phyloP scores from a whole-genome alignment of 306 rosid genomes.

The Sophora flavescens region DNA sequence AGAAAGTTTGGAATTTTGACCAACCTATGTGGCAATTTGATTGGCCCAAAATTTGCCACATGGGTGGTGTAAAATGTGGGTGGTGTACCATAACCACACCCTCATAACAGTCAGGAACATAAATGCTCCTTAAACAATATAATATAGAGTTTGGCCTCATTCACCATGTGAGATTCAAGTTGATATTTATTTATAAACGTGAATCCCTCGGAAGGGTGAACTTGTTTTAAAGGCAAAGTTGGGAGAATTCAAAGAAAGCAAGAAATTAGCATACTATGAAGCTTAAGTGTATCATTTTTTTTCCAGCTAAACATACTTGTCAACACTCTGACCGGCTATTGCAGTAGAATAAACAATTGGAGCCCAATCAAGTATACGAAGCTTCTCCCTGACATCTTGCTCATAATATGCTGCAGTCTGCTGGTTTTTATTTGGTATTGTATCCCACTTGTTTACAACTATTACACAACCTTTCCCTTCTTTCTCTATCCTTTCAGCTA shows the following conservation, averaged over 20 bases:
- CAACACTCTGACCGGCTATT: conserved; percentile 83
- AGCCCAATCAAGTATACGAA: conserved; percentile 86
- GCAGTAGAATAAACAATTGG: conserved; percentile 95
- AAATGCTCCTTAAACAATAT: too few relatives aligned
- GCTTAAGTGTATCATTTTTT: conserved; percentile 21
- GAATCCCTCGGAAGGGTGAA: conserved; percentile 23
- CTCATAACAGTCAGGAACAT: too few relatives aligned
- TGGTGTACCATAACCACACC: too few relatives aligned
- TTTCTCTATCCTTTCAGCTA: conserved; percentile 93
- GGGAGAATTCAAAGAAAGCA: conserved; percentile 36
- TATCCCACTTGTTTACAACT: conserved; percentile 98
- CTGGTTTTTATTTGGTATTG: conserved; percentile 91
- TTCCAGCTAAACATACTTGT: conserved; percentile 70
- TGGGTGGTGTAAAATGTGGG: too few relatives aligned
- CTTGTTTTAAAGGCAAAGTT: conserved; percentile 22
- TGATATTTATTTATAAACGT: conserved; percentile 26
- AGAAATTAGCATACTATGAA: conserved; percentile 30
- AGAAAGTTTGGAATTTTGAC: too few relatives aligned
- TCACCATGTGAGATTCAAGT: conserved; percentile 38
- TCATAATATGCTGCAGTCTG: conserved; percentile 88
- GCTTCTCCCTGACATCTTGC: conserved; percentile 93
- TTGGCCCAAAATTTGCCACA: too few relatives aligned
- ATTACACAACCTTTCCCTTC: conserved; percentile 97
- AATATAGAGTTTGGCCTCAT: conserved; percentile 22
- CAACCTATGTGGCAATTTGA: too few relatives aligned